These are phyloP conservation scores for Lodderomyces margitis DNA, from an alignment of 1,139 yeast species.

Conservation along the genomic window DNA sequence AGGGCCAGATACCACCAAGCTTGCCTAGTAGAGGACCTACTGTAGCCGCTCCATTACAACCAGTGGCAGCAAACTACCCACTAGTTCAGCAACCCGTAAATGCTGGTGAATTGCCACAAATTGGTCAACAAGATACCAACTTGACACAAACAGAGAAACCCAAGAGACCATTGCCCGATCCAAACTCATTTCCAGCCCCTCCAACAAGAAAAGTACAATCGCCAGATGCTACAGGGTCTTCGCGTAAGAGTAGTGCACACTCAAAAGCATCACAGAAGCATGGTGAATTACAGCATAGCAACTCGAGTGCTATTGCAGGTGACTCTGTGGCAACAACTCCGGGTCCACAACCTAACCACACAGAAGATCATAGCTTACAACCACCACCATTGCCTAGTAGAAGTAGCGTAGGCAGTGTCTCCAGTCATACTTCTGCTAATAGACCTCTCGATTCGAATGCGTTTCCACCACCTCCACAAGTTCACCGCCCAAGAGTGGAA, in stretches of 20 bases:
- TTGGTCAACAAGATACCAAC: conserved; percentile 4
- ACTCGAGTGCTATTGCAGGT: not conserved
- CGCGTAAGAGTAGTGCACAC: conserved; percentile 20
- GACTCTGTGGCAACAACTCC: not conserved
- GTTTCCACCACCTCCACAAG: conserved; percentile 19
- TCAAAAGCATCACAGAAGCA: conserved; percentile 4
- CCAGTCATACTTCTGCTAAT: not conserved
- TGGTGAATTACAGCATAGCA: not conserved
- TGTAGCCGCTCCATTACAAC: conserved; percentile 1
- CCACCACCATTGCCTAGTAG: conserved; percentile 8
- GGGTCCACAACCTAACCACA: not conserved
- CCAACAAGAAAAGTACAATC: conserved; percentile 20
- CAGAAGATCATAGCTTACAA: not conserved
- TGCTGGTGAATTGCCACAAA: not conserved
- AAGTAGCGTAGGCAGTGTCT: conserved; percentile 1
- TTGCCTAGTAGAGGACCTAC: not conserved
- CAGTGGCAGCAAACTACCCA: not conserved
- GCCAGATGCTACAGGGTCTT: conserved; percentile 15
- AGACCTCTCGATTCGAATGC: conserved; percentile 1
- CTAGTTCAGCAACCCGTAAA: not conserved
- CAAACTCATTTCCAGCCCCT: conserved; percentile 43
- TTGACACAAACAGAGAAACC: conserved; percentile 10
- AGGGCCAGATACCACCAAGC: not conserved
- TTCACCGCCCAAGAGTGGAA: conserved; percentile 13
- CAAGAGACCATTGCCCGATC: conserved; percentile 34